These are phyloP conservation scores for Hyaloperonospora arabidopsidis DNA, from an alignment of 352 stramenopile species.

Conservation along the genomic window DNA sequence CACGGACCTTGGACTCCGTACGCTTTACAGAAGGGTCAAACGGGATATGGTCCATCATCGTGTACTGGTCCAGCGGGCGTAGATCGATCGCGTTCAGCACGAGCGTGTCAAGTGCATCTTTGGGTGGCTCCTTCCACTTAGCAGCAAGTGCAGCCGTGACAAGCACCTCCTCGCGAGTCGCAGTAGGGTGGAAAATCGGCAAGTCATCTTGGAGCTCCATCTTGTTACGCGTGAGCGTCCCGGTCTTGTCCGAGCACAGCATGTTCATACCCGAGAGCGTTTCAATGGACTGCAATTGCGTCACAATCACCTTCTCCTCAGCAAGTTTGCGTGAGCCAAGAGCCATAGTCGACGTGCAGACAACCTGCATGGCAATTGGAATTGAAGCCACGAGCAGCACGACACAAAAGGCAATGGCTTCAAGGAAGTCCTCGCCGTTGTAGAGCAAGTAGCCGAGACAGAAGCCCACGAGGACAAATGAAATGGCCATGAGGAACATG, in stretches of 20 bases:
- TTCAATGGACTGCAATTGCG: constrained; percentile 87
- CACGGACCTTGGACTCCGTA: constrained; percentile 87
- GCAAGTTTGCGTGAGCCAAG: constrained; percentile 86
- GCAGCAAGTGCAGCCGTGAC: constrained; percentile 87
- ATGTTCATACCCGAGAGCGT: constrained; percentile 90
- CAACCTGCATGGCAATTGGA: constrained; percentile 90
- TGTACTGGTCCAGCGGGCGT: constrained; percentile 76
- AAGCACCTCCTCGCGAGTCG: constrained; percentile 84
- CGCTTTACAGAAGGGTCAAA: constrained; percentile 87
- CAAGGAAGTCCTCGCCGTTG: constrained; percentile 65
- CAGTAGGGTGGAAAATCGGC: constrained; percentile 73
- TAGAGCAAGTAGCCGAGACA: constrained; percentile 83
- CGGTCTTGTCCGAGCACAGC: constrained; percentile 95
- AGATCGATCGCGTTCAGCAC: constrained; percentile 84
- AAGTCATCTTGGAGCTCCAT: constrained; percentile 90
- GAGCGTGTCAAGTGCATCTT: constrained; percentile 91
- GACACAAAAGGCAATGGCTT: constrained; percentile 82
- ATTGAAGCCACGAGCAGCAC: constrained; percentile 89
- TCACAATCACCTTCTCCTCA: constrained; percentile 90
- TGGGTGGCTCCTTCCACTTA: constrained; percentile 90
- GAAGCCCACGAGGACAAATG: constrained; percentile 80
- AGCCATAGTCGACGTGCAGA: constrained; percentile 89
- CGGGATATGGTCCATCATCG: constrained; percentile 70
- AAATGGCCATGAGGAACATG: constrained; percentile 84
- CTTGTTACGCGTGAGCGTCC: constrained; percentile 92